Conservation (phyloP, 768 basidiomycete species). For the Dioszegia aurantiaca region DNA sequence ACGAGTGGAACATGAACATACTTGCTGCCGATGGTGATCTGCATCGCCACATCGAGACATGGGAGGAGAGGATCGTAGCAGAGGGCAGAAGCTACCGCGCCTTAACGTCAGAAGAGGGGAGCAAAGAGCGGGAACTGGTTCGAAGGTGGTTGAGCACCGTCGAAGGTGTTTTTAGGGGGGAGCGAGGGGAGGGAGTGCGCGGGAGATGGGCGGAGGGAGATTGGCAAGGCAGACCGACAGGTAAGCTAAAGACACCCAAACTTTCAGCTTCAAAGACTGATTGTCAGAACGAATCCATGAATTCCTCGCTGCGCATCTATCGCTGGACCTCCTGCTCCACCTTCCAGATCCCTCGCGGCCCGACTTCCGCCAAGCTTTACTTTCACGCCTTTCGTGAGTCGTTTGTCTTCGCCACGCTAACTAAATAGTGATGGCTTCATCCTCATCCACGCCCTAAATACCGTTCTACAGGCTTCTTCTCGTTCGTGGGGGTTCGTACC, state of each 20-base stretch:
- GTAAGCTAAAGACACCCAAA: conserved; percentile 14
- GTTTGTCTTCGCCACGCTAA: not conserved
- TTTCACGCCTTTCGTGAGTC: conserved; percentile 42
- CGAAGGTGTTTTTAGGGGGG: conserved; percentile 21
- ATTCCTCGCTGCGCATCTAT: conserved; percentile 39
- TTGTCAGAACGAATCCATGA: conserved; percentile 35
- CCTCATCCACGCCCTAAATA: conserved; percentile 43
- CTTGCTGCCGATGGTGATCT: conserved; percentile 18
- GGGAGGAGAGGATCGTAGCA: conserved; percentile 39
- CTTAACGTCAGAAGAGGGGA: conserved; percentile 18
- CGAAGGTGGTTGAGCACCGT: conserved; percentile 33
- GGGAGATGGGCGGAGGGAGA: conserved; percentile 26
- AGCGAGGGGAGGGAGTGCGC: conserved; percentile 16
- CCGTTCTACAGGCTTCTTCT: conserved; percentile 24
- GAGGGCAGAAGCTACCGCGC: conserved; percentile 29
- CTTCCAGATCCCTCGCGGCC: conserved; percentile 19
- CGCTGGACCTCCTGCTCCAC: conserved; percentile 22
- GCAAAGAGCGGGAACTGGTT: conserved; percentile 23
- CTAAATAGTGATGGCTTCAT: conserved; percentile 43
- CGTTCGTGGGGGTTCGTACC: conserved; percentile 48
- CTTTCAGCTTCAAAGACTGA: not conserved
- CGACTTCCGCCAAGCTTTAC: conserved; percentile 16
- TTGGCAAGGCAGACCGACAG: conserved; percentile 21
- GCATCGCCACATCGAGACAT: conserved; percentile 22
- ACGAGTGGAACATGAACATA: conserved; percentile 59